phyloP scores from a whole-genome alignment of 306 rosid species.

The Fagus sylvatica region DNA sequence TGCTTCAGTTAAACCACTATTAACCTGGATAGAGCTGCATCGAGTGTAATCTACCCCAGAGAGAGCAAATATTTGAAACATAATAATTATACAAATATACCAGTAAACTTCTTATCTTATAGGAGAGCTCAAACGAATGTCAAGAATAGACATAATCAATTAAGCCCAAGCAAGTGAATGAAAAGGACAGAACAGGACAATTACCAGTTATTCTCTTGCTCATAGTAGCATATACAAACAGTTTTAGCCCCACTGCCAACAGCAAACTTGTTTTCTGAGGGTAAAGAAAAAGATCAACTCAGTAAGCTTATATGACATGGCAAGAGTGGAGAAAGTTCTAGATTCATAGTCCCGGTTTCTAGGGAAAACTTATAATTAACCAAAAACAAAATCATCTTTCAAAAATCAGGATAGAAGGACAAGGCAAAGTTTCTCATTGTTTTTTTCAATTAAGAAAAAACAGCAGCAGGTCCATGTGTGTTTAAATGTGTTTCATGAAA shows the following conservation, averaged over 20 bases:
- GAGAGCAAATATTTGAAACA: neutral
- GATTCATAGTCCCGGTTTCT: neutral
- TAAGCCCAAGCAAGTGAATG: conserved; percentile 1
- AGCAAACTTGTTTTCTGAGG: conserved; percentile 90
- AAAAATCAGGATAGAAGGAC: neutral
- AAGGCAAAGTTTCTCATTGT: neutral
- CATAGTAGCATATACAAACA: conserved; percentile 94
- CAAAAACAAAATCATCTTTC: neutral
- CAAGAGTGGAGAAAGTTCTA: neutral
- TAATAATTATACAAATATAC: neutral
- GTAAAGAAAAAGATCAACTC: conserved; percentile 28
- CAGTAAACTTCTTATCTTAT: neutral
- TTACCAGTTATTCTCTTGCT: conserved; percentile 95
- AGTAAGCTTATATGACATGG: conserved; percentile 18
- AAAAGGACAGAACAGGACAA: conserved; percentile 9
- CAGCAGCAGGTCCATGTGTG: neutral
- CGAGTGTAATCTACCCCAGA: neutral
- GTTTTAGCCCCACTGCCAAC: conserved; percentile 98
- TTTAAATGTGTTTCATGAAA: neutral
- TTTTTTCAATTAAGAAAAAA: neutral
- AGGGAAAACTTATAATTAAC: neutral
- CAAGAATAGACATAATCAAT: neutral
- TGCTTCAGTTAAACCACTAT: neutral
- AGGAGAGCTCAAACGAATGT: neutral
- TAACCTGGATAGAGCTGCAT: neutral